phyloP scores from a whole-genome alignment of 495 filamentous ascomycete species.

The Aspergillus cavernicola region DNA sequence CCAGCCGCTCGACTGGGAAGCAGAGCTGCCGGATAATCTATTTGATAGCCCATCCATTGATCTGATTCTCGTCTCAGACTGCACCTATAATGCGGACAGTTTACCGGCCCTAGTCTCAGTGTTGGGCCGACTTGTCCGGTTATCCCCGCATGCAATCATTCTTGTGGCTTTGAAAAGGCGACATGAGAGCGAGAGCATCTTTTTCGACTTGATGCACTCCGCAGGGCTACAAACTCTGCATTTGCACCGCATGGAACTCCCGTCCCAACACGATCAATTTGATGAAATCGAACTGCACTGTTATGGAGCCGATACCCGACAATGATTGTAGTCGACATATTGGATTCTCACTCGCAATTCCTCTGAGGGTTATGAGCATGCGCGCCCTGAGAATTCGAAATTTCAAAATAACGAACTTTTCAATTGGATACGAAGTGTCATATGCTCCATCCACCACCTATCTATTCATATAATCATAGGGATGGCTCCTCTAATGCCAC shows the following conservation, averaged over 20 bases:
- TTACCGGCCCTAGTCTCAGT: constrained; percentile 71
- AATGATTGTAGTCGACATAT: background rate
- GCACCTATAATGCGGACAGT: constrained; percentile 90
- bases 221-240: constrained; percentile 51
- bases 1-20: constrained; percentile 73
- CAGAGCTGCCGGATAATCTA: constrained; percentile 37
- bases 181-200: constrained; percentile 74
- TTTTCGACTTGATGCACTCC: constrained; percentile 71
- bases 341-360: no score
- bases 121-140: constrained; percentile 51
- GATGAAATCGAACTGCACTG: constrained; percentile 62
- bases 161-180: constrained; percentile 79
- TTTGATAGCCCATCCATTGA: constrained; percentile 49
- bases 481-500: no score
- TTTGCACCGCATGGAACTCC: constrained; percentile 48
- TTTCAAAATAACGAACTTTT: no score
- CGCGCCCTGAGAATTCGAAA: no score
- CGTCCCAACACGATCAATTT: constrained; percentile 52
- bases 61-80: constrained; percentile 80
- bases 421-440: no score
- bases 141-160: constrained; percentile 52
- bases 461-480: no score
- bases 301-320: constrained; percentile 24
- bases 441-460: no score
- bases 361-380: no score